Conservation (phyloP, 495 filamentous ascomycete species). For the Sporormia fimetaria region DNA sequence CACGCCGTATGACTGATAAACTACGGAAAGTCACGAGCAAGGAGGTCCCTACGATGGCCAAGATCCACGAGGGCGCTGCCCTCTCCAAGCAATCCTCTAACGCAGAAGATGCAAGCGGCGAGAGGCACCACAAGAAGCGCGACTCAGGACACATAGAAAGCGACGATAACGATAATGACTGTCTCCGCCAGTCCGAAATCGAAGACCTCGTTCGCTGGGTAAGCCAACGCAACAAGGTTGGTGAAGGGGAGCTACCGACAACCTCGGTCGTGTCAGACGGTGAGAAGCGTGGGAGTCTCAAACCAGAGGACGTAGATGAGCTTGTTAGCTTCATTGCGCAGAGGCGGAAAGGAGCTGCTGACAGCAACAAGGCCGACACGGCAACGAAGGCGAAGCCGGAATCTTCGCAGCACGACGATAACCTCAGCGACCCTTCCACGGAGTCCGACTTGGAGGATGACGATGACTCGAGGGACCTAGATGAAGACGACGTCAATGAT, state of each 20-base stretch:
- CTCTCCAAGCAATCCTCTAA: too few species aligned
- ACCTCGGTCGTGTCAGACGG: neutral
- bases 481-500: constrained; percentile 7
- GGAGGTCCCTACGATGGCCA: constrained; percentile 6
- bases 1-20: constrained; percentile 4
- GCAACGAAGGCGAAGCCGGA: neutral
- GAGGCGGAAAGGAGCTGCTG: constrained; percentile 4
- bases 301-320: constrained; percentile 7
- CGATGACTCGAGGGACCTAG: neutral
- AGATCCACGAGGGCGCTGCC: neutral
- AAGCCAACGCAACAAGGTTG: constrained; percentile 5
- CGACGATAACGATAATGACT: neutral
- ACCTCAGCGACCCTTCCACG: constrained; percentile 1
- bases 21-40: constrained; percentile 12
- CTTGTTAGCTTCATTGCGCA: constrained; percentile 5
- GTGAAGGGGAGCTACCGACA: constrained; percentile 1
- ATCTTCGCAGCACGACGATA: neutral
- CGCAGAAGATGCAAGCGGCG: constrained; percentile 1
- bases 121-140: neutral
- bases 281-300: constrained; percentile 1
- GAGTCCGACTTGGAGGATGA: constrained; percentile 7
- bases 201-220: constrained; percentile 19
- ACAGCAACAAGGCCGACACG: neutral
- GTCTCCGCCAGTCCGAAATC: constrained; percentile 4
- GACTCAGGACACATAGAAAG: neutral